phyloP scores from a whole-genome alignment of 441 rosid species.

The Syzygium malaccense region DNA sequence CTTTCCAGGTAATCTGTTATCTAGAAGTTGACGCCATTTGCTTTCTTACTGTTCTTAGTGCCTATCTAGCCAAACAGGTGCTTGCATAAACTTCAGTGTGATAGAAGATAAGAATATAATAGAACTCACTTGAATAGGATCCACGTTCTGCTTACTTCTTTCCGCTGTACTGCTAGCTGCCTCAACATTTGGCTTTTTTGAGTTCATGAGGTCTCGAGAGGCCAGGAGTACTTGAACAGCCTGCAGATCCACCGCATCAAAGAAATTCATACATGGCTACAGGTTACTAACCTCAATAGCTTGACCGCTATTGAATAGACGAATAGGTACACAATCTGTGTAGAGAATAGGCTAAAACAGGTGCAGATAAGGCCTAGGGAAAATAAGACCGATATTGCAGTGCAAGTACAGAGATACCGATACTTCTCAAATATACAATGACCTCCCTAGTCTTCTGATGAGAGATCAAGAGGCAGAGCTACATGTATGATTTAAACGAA shows the following conservation, averaged over 20 bases:
- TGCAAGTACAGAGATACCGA: background rate
- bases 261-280: background rate
- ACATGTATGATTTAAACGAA: background rate
- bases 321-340: background rate
- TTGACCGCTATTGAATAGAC: background rate
- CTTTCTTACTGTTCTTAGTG: background rate
- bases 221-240: slow-evolving; percentile 70
- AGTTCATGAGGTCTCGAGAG: slow-evolving; percentile 43
- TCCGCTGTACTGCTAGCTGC: slow-evolving; percentile 21
- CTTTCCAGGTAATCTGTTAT: background rate
- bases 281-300: background rate
- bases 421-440: background rate
- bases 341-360: background rate
- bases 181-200: slow-evolving; percentile 27
- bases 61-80: background rate
- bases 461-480: background rate
- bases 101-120: background rate
- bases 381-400: background rate
- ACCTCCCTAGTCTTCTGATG: background rate
- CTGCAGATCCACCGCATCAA: slow-evolving; percentile 23
- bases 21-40: background rate
- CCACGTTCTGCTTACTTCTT: slow-evolving; percentile 27
- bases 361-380: background rate
- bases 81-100: background rate
- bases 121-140: slow-evolving; percentile 62